A percentile compares a stretch with the other conserved stretches of the same genome.
Evolutionary conservation across 306 rosid genomes (phyloP).

Genomic region (Quercus alba): DNA sequence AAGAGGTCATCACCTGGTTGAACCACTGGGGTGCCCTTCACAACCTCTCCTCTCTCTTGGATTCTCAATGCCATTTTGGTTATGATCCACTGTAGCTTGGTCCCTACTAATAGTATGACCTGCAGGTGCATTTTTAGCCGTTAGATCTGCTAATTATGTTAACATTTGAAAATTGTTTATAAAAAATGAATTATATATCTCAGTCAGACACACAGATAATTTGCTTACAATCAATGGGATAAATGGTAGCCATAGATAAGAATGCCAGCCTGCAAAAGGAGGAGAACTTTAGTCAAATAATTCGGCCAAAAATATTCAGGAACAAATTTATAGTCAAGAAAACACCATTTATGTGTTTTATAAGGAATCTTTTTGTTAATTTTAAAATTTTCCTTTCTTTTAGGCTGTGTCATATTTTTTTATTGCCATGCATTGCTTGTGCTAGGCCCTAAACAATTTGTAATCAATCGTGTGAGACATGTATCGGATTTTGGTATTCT

Average conservation of each 20-base stretch:
- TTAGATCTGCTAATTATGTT: not conserved
- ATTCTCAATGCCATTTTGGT: constrained; percentile 79
- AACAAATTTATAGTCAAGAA: no score
- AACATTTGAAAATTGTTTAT: no score
- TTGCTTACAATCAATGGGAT: constrained; percentile 81
- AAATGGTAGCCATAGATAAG: constrained; percentile 81
- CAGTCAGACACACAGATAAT: not conserved
- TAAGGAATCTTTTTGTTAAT: no score
- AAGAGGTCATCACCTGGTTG: constrained; percentile 78
- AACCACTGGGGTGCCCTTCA: constrained; percentile 76
- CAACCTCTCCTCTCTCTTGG: constrained; percentile 71
- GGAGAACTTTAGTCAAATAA: not conserved
- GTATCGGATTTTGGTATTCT: no score
- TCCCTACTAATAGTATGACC: constrained; percentile 77
- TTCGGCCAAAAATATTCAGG: not conserved
- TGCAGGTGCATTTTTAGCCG: constrained; percentile 17
- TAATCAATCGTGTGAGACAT: no score
- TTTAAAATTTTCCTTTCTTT: not conserved
- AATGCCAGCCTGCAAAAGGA: constrained; percentile 58
- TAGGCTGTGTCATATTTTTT: not conserved
- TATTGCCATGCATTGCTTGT: not conserved
- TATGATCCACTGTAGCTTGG: constrained; percentile 84
- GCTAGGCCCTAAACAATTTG: no score
- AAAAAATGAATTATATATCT: not conserved
- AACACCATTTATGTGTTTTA: no score